Percentiles rank a stretch among this genome's conserved stretches.
These are phyloP conservation scores for Cercospora zeae-maydis DNA, from an alignment of 2,329 filamentous ascomycete genomes.

Conservation along the genomic window DNA sequence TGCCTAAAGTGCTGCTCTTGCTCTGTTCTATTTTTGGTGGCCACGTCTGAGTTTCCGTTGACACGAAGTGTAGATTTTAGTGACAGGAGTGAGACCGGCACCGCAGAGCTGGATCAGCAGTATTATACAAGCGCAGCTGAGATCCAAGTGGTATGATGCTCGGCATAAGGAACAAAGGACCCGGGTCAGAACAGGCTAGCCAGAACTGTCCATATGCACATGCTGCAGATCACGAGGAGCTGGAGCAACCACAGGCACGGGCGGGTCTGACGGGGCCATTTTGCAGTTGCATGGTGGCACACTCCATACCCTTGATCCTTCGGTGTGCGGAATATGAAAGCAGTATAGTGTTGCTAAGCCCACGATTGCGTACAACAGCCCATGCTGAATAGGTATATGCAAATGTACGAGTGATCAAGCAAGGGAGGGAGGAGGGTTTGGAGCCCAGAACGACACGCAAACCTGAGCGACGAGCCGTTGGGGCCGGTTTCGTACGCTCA, in stretches of 20 bases:
- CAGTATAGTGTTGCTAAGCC: neutral
- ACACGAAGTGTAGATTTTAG: neutral
- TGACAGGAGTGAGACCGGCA: neutral
- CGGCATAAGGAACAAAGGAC: constrained; percentile 15
- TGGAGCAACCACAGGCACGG: constrained; percentile 10
- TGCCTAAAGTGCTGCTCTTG: neutral
- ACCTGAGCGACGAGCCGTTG: neutral
- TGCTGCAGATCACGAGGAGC: constrained; percentile 21
- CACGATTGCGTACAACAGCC: neutral
- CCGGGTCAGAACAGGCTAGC: constrained; percentile 11
- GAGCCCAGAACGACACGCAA: neutral
- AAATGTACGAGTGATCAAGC: neutral
- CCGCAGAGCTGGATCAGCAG: neutral
- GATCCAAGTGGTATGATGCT: constrained; percentile 13
- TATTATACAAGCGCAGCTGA: constrained; percentile 16
- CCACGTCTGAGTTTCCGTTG: neutral
- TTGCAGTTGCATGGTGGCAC: constrained; percentile 16
- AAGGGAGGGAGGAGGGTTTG: neutral
- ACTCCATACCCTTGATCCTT: constrained; percentile 19
- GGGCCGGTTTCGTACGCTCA: neutral
- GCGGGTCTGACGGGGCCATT: constrained; percentile 19
- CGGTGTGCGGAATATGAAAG: constrained; percentile 12
- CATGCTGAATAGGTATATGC: neutral
- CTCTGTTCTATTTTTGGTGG: too few species aligned
- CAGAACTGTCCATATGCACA: constrained; percentile 11